phyloP scores from a whole-genome alignment of 345 rosid species.

The Trapa bicornis region DNA sequence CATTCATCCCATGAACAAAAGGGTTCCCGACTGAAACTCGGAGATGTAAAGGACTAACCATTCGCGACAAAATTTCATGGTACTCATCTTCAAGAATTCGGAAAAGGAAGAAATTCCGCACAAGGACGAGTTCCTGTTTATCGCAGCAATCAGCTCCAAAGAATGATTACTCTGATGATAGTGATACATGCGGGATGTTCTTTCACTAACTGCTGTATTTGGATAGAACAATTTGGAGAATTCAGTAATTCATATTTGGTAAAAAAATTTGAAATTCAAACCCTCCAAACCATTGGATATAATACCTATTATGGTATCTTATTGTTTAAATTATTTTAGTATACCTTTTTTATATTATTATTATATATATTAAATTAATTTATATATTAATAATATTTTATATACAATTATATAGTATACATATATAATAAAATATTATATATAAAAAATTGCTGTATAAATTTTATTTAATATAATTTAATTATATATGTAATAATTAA shows the following conservation, averaged over 20 bases:
- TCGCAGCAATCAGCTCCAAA: background rate
- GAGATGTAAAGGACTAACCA: constrained; percentile 13
- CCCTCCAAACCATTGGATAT: too few relatives aligned
- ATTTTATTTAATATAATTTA: too few relatives aligned
- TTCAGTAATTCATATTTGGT: background rate
- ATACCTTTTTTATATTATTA: too few relatives aligned
- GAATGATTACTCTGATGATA: background rate
- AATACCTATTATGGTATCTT: too few relatives aligned
- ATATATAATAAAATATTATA: too few relatives aligned
- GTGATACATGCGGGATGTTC: background rate
- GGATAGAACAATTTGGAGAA: background rate
- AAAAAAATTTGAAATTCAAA: too few relatives aligned
- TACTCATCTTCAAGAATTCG: constrained; percentile 24
- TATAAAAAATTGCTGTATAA: too few relatives aligned
- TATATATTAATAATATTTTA: too few relatives aligned
- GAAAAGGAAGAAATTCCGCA: background rate
- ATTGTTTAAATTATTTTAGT: too few relatives aligned
- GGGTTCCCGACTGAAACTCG: background rate
- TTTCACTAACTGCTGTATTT: background rate
- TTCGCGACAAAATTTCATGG: constrained; percentile 43
- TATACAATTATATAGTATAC: too few relatives aligned
- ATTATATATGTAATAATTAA: too few relatives aligned
- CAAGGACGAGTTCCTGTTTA: background rate
- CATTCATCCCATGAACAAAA: background rate
- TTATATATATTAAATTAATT: too few relatives aligned